Base-by-base conservation (phyloP, 2,329 filamentous ascomycete species). In the Epichloe hybrida region DNA sequence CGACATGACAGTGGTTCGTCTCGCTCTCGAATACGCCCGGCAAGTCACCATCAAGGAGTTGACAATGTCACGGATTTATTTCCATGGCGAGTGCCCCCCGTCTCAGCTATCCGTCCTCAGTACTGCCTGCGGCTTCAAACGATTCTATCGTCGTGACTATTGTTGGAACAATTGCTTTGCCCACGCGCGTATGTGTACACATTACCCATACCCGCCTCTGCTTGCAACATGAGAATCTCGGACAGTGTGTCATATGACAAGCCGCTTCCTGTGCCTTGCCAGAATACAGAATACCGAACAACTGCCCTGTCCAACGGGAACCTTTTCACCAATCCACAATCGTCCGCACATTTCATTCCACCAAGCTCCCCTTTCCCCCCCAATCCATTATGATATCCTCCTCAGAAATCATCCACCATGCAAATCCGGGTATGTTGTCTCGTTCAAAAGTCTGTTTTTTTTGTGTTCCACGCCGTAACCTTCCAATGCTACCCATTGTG, bases 361-460 rank as follows among this genome's bases (percentile, higher is more conserved):
- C 36, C 36, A 13, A 31, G 9, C 20, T 8, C 35, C 35, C 12
- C 21, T 5, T n/a, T 2, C 13, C 13, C 36, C 17, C 35, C 39
- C n/a, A 20, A 44, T 15, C 11, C 50, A 50, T 51, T 35, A 53
- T 50, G 50, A 56, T 59, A 52, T 55, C 56, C 54, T 52, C 54
- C 49, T 39, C 51, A 27, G 35, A 48, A 36, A 23, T 53, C 47
- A 39, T 55, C 53, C 50, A 54, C 54, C 57, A 58, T 57, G 57
- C 58, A 60, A 49, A 56, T 59, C 56, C 54, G 58, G 59, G 58
- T 60, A 61, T 61, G 58, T 60, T 56, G 51, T 52, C 40, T 42
- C 52, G 52, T 56, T 54, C 52, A 17, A 52, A 54, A 21, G 6
- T 20, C 20, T 11, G 37, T 21, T 50, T 43, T 27, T 17, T 43